Base-by-base conservation (phyloP, 495 filamentous ascomycete genomes). In the Lepidopterella palustris region DNA sequence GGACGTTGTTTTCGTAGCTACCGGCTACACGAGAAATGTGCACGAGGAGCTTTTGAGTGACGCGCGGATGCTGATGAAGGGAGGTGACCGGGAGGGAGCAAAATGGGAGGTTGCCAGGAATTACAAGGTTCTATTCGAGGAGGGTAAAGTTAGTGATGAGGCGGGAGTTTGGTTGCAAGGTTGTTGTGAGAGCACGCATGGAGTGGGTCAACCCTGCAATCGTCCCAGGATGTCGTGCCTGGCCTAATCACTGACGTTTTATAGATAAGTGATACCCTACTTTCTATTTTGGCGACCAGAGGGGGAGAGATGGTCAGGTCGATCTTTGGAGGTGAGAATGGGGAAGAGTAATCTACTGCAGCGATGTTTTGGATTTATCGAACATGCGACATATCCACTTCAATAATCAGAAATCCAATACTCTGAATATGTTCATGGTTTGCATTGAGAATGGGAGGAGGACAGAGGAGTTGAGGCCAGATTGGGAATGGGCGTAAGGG, bases 151-250 rank as follows among this genome's bases (percentile, higher is more conserved):
- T 26, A 75, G 74, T 45, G 58, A 70, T 5, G 77, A 85, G 13
- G 80, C 82, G 6, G 91, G 91, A 10, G 80, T 97, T 29, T 98
- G 90, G 90, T 77, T 98, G 60, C 93, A 97, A 73, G 93, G 93
- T 1, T 97, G 91, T 71, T 93, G 90, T 67, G 90, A 98, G 74
- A 82, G 78, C 59, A 96, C 89, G 26, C 93, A 97, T 70, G 93
- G 93, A 32, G 87, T 90, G 78, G 81, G 85, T 81, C 45, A 28
- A 58, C 31, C 11, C 13, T 9, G 24, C 53, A 13, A 26, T 53
- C 21, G 8, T 9, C 48, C 6, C 15, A 53, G 45, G 53, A 35
- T 58, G 40, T 59, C 53, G 52, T 56, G n/a, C 28, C 23, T 42
- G 23, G 20, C 28, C 13, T 13, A 39, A 27, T 35, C 48, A 23